Base-by-base conservation (phyloP, 345 rosid genomes). In the Hibiscus mutabilis region DNA sequence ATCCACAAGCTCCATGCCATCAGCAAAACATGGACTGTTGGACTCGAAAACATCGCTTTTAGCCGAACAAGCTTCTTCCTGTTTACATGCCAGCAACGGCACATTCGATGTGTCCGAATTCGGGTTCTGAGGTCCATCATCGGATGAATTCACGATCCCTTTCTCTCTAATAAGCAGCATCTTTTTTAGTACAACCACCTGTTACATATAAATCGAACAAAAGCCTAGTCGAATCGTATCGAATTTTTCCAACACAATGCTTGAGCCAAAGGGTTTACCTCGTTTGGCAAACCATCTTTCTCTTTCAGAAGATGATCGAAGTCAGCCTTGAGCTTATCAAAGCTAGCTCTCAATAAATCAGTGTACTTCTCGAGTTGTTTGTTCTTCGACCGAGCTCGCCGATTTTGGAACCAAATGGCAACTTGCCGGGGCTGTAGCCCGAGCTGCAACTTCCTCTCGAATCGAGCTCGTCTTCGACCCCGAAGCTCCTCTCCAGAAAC, bases 341-440 rank as follows among this genome's bases (percentile, higher is more conserved):
- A 88, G 78, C 79, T 71, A 59, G 78, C 80, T 75, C 78, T 85
- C 69, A 92, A 79, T 4, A 77, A 72, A 29, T 82, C 84, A 21
- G 79, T 86, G 56, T 90, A 89, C 78, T 78, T 78, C 67, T 84
- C 95, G 24, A 92, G 84, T 76, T 87, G 88, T 71, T 87, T 91
- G 74, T 82, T 85, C 87, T 85, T 90, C 72, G 65, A 87, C 46
- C 89, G 82, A 33, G 91, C 98, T 14, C 92, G 84, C 22, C 93
- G 82, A 78, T 89, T 92, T 70, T 90, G 89, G 77, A 86, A 90
- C 97, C 97, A 92, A 60, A 90, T 80, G 10, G 91, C 87, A 46
- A 88, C 91, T 76, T 92, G 98, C 56, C 82, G 84, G 25, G 96
- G 97, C 78, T 82, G 91, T 79, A 90, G 61, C 1, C 93, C 90